Evolutionary conservation across 257 asterid species (phyloP).

Genomic region (Capsicum baccatum): DNA sequence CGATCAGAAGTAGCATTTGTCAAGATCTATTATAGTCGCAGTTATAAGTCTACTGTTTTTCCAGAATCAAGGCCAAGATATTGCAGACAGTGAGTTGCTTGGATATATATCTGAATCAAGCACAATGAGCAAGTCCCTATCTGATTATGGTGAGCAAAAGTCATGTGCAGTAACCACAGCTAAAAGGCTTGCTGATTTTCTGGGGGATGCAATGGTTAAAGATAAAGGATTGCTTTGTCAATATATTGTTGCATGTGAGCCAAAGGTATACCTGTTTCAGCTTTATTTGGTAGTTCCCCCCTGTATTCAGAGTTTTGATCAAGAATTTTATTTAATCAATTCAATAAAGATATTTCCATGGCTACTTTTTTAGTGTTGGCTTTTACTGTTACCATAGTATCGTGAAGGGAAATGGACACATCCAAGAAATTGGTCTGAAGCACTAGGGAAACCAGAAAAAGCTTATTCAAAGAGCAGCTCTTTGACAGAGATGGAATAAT

Average conservation of each 20-base stretch:
- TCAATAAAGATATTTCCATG: constrained; percentile 22
- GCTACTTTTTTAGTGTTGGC: background rate
- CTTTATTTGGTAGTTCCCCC: background rate
- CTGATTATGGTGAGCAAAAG: constrained; percentile 94
- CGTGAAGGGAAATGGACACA: constrained; percentile 16
- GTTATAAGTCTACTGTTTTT: constrained; percentile 38
- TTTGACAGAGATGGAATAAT: background rate
- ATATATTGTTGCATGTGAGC: constrained; percentile 97
- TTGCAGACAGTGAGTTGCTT: constrained; percentile 92
- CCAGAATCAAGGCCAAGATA: constrained; percentile 93
- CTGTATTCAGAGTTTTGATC: background rate
- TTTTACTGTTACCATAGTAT: background rate
- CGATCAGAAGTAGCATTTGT: constrained; percentile 15
- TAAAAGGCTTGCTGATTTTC: constrained; percentile 93
- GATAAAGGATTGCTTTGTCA: constrained; percentile 97
- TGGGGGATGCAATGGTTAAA: constrained; percentile 97
- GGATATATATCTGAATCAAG: constrained; percentile 97
- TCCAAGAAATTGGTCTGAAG: constrained; percentile 1
- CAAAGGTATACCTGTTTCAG: constrained; percentile 63
- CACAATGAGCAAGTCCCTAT: constrained; percentile 98
- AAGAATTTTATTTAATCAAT: background rate
- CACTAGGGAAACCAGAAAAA: background rate
- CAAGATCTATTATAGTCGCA: constrained; percentile 14
- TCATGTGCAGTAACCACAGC: constrained; percentile 99
- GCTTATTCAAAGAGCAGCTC: constrained; percentile 2